A percentile compares a stretch with the other conserved stretches of the same genome.
These are phyloP conservation scores for Dendrobium nobile DNA, from an alignment of 106 monocot species.

Conservation along the genomic window DNA sequence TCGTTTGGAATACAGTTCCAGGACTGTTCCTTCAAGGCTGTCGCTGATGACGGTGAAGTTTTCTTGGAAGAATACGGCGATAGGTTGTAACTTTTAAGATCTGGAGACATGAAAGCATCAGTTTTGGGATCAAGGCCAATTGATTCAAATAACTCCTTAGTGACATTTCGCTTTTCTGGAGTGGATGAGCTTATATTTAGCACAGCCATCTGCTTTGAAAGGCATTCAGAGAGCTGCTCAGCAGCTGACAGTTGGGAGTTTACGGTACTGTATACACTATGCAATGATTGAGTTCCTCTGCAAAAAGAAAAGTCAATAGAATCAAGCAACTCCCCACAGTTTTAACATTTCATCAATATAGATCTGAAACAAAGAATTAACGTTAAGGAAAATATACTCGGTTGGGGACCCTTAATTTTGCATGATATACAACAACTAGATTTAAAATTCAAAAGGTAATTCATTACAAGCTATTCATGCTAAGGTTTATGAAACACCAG, in stretches of 20 bases:
- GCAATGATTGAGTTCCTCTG: conserved; percentile 56
- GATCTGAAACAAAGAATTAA: background rate
- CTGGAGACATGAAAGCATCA: conserved; percentile 38
- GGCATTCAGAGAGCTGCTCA: conserved; percentile 71
- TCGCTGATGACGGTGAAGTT: conserved; percentile 11
- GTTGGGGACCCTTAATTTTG: background rate
- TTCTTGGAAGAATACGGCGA: conserved; percentile 29
- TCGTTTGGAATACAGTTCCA: conserved; percentile 13
- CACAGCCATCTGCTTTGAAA: conserved; percentile 70
- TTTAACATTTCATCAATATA: background rate
- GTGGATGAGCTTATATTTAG: conserved; percentile 55
- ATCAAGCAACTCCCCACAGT: background rate
- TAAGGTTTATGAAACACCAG: too few relatives aligned
- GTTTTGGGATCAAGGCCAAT: conserved; percentile 62
- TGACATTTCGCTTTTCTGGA: conserved; percentile 30
- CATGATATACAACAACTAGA: background rate
- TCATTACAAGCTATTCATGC: too few relatives aligned
- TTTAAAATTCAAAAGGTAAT: too few relatives aligned
- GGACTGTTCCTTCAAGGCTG: conserved; percentile 12
- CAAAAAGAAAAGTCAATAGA: conserved; percentile 4
- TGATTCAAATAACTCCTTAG: conserved; percentile 74
- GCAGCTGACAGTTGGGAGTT: conserved; percentile 80
- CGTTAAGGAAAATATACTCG: background rate
- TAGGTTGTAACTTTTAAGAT: conserved; percentile 13
- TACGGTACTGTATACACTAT: conserved; percentile 73